Evolutionary conservation across 1,284 basidiomycete species (phyloP), one percentile per base, ranked within the genome.

Genomic region (Cystobasidiaceae sp.): DNA sequence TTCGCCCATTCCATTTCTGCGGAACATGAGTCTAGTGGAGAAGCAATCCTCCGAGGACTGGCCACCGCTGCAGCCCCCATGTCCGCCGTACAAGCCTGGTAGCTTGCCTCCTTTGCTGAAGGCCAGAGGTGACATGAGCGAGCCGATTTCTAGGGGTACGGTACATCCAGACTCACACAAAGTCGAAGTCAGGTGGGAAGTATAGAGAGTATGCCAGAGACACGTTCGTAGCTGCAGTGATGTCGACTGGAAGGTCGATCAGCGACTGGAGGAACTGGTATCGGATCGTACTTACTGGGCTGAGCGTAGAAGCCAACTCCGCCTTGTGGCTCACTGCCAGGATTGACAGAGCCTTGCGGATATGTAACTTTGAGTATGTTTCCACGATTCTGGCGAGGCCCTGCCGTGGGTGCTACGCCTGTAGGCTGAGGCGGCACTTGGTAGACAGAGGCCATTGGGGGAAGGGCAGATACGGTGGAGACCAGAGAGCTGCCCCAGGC

Each of bases 131-230:
- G n/a, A n/a, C n/a, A n/a, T n/a, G n/a, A n/a, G 17, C 2, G 4
- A 4, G 3, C 2, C 21, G 23, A 3, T 19, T 52, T 6, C 5
- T 2, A 34, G 50, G 30, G 3, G 3, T 13, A 43, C 9, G 43
- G 37, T 41, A n/a, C n/a, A n/a, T n/a, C n/a, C n/a, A 43, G 8
- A 54, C 60, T 51, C 13, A 57, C 44, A 72, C 72, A 51, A 75
- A 77, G 57, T 76, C 65, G 67, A 74, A 77, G 25, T 69, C 66
- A n/a, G 54, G 50, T 4, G 74, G 71, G 65, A 76, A 74, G 52
- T 72, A 75, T 64, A 77, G 71, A 3, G 67, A 68, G 67, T 76
- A 77, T 34, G 59, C 58, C 50, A 74, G 48, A 3, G 71, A 63
- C 23, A 72, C 68, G 44, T 67, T 69, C 5, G 32, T 54, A 5